A percentile compares a stretch with the other conserved stretches of the same genome.
phyloP scores from a whole-genome alignment of 192 early-diverging fungal species.

The Podila clonocystis region DNA sequence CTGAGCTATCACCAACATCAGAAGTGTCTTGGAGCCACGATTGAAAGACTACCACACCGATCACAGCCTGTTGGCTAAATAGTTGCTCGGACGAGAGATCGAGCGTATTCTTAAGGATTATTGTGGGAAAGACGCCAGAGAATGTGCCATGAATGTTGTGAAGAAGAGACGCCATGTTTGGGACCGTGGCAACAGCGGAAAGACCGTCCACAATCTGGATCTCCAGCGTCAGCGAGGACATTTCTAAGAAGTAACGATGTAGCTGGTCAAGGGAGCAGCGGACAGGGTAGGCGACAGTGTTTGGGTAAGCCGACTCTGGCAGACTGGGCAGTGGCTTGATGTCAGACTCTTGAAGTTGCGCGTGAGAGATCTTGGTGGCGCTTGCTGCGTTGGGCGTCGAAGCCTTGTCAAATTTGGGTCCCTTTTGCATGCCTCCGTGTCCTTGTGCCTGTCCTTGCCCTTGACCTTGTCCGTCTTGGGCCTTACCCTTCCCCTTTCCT shows the following conservation, averaged over 20 bases:
- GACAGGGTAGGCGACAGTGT: conserved; percentile 41
- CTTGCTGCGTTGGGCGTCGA: not conserved
- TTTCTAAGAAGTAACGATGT: conserved; percentile 30
- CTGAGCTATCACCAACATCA: conserved; percentile 32
- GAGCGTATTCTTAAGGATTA: conserved; percentile 14
- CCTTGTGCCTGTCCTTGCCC: too few species aligned
- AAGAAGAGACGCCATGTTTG: conserved; percentile 32
- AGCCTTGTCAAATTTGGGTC: too few species aligned
- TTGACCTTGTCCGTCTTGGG: too few species aligned
- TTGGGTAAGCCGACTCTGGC: conserved; percentile 33
- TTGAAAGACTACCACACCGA: conserved; percentile 45
- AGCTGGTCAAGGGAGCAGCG: conserved; percentile 39
- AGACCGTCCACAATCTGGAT: conserved; percentile 37
- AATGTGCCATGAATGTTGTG: conserved; percentile 40
- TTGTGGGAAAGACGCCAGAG: conserved; percentile 36
- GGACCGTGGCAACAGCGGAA: conserved; percentile 17
- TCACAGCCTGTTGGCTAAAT: conserved; percentile 6
- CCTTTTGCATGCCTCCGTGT: too few species aligned
- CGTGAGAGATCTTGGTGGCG: not conserved
- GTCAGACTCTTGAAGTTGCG: not conserved
- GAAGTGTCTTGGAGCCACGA: conserved; percentile 45
- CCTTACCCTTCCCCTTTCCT: too few species aligned
- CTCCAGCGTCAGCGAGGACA: conserved; percentile 28
- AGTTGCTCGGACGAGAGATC: conserved; percentile 3
- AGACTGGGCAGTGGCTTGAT: conserved; percentile 34